A percentile compares a stretch with the other conserved stretches of the same genome.
Evolutionary conservation across 2,329 filamentous ascomycete genomes (phyloP).

Genomic region (Dactylellina drechsleri): DNA sequence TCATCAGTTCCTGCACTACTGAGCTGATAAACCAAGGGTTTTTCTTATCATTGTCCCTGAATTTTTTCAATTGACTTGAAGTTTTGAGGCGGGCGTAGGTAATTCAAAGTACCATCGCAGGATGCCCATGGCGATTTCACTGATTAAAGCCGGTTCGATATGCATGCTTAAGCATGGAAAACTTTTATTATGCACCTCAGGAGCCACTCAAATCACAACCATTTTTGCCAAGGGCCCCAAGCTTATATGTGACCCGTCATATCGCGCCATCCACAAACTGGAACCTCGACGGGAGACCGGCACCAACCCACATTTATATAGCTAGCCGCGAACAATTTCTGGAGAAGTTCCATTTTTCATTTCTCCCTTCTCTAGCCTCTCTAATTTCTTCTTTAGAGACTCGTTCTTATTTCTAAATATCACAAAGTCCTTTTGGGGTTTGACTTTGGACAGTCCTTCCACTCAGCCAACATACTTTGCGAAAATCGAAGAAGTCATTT

Average conservation of each 20-base stretch:
- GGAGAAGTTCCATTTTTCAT: conserved; percentile 14
- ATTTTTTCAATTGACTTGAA: conserved; percentile 14
- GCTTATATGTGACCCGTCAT: conserved; percentile 44
- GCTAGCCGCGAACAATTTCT: conserved; percentile 40
- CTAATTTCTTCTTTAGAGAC: conserved; percentile 15
- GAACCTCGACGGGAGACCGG: conserved; percentile 28
- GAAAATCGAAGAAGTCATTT: not conserved
- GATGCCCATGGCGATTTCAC: conserved; percentile 19
- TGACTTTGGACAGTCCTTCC: not conserved
- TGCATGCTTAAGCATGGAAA: conserved; percentile 40
- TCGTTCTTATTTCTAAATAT: conserved; percentile 7
- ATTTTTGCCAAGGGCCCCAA: conserved; percentile 43
- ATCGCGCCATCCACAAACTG: conserved; percentile 48
- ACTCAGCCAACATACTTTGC: not conserved
- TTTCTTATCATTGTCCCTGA: conserved; percentile 18
- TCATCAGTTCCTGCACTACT: conserved; percentile 39
- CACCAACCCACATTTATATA: conserved; percentile 52
- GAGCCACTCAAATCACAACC: conserved; percentile 37
- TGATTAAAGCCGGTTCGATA: conserved; percentile 39
- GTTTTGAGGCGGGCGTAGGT: conserved; percentile 10
- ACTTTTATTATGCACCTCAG: conserved; percentile 40
- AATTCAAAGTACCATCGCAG: conserved; percentile 30
- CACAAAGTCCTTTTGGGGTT: conserved; percentile 6
- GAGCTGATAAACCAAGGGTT: conserved; percentile 19
- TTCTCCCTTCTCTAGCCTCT: conserved; percentile 24